Evolutionary conservation across 805 yeast species (phyloP).

Genomic region (Hanseniaspora pseudoguilliermondii): DNA sequence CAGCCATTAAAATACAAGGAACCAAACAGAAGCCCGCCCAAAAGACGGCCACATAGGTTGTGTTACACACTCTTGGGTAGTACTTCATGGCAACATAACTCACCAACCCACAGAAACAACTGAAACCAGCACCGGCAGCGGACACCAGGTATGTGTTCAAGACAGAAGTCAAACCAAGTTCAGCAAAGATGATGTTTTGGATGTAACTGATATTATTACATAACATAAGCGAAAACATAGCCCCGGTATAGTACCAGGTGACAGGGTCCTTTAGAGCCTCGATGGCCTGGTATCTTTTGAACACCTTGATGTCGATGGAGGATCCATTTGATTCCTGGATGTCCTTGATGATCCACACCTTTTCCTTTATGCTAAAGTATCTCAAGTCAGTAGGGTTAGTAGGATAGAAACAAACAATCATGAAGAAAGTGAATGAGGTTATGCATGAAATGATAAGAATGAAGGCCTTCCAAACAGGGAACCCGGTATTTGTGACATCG

Average conservation of each 20-base stretch:
- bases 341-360: constrained; percentile 33
- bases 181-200: constrained; percentile 31
- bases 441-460: constrained; percentile 38
- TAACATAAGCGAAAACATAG: constrained; percentile 32
- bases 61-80: constrained; percentile 15
- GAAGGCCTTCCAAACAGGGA: constrained; percentile 38
- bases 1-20: constrained; percentile 32
- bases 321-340: constrained; percentile 29
- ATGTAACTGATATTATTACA: constrained; percentile 38
- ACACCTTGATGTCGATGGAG: constrained; percentile 33
- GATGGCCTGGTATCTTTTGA: constrained; percentile 32
- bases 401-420: constrained; percentile 32
- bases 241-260: constrained; percentile 29
- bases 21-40: constrained; percentile 29
- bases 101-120: constrained; percentile 26
- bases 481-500: not conserved
- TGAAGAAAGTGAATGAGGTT: constrained; percentile 28
- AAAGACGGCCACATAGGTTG: constrained; percentile 23
- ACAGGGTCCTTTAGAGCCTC: constrained; percentile 36
- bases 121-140: constrained; percentile 36
- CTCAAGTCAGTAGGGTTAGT: constrained; percentile 36
- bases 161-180: constrained; percentile 29
- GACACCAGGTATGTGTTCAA: constrained; percentile 36
- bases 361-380: constrained; percentile 34
- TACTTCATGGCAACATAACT: constrained; percentile 21